Evolutionary conservation across 345 rosid genomes (phyloP).

Genomic region (Rhodamnia rubescens): DNA sequence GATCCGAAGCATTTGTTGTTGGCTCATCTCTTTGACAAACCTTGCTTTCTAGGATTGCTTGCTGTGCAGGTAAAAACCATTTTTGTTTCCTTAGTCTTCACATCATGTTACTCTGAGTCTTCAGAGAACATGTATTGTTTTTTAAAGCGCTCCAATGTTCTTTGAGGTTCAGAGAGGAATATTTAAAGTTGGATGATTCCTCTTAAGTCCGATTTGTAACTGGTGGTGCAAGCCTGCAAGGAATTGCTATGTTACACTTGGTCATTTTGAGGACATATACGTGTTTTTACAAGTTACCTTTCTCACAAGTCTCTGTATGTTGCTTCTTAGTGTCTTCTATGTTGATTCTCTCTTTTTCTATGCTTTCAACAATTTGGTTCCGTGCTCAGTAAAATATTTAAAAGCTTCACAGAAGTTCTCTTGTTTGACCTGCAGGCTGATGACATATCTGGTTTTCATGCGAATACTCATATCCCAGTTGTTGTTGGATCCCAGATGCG

Average conservation of each 20-base stretch:
- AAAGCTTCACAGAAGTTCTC: not conserved
- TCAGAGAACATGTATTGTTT: not conserved
- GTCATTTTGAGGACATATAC: not conserved
- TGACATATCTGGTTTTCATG: slow-evolving; percentile 79
- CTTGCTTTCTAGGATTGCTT: slow-evolving; percentile 90
- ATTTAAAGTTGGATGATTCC: not conserved
- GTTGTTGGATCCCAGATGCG: slow-evolving; percentile 91
- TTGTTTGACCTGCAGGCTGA: slow-evolving; percentile 48
- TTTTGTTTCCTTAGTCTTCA: not conserved
- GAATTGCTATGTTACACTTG: not conserved
- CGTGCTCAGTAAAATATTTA: not conserved
- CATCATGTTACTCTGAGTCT: not conserved
- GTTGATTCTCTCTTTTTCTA: not conserved
- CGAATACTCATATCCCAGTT: slow-evolving; percentile 85
- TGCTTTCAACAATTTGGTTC: not conserved
- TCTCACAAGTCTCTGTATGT: not conserved
- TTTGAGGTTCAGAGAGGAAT: not conserved
- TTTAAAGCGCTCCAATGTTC: not conserved
- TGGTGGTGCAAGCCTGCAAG: not conserved
- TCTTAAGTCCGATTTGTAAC: not conserved
- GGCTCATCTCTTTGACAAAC: slow-evolving; percentile 95
- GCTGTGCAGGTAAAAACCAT: slow-evolving; percentile 48
- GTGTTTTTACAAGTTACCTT: not conserved
- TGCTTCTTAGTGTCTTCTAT: not conserved
- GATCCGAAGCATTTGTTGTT: slow-evolving; percentile 72